A percentile compares a stretch with the other conserved stretches of the same genome.
phyloP scores from a whole-genome alignment of 2,329 filamentous ascomycete genomes.

The Penicillium olsonii region DNA sequence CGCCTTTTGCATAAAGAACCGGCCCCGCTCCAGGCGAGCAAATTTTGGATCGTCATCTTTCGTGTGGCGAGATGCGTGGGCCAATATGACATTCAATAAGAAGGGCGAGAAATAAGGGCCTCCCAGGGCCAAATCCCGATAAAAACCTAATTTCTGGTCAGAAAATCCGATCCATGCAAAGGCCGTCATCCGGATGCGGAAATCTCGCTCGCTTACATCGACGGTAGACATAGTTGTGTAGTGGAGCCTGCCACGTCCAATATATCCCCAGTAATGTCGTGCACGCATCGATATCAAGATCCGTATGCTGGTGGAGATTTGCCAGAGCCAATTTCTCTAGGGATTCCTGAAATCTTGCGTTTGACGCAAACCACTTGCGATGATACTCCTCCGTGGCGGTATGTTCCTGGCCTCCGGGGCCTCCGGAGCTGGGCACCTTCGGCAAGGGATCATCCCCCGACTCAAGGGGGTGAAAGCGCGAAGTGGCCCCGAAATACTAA shows the following conservation, averaged over 20 bases:
- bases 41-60: slow-evolving; percentile 15
- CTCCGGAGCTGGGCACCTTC: neutral
- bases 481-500: slow-evolving; percentile 17
- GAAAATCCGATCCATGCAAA: too few relatives aligned
- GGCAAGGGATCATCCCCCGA: neutral
- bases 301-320: slow-evolving; percentile 11
- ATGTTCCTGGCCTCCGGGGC: slow-evolving; percentile 3
- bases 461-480: slow-evolving; percentile 15
- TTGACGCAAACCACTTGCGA: slow-evolving; percentile 15
- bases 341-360: slow-evolving; percentile 12
- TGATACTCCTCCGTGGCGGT: slow-evolving; percentile 13
- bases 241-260: slow-evolving; percentile 24
- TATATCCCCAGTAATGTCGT: slow-evolving; percentile 16
- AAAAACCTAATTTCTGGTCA: slow-evolving; percentile 13
- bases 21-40: slow-evolving; percentile 11
- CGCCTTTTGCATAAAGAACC: slow-evolving; percentile 16
- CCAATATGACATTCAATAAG: slow-evolving; percentile 23
- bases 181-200: neutral
- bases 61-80: slow-evolving; percentile 19
- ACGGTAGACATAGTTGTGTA: slow-evolving; percentile 25
- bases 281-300: slow-evolving; percentile 7
- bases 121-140: slow-evolving; percentile 21
- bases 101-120: slow-evolving; percentile 24
- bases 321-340: slow-evolving; percentile 11
- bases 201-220: slow-evolving; percentile 9